Base-by-base conservation (phyloP, 768 basidiomycete species). In the Nidula microcarpa region DNA sequence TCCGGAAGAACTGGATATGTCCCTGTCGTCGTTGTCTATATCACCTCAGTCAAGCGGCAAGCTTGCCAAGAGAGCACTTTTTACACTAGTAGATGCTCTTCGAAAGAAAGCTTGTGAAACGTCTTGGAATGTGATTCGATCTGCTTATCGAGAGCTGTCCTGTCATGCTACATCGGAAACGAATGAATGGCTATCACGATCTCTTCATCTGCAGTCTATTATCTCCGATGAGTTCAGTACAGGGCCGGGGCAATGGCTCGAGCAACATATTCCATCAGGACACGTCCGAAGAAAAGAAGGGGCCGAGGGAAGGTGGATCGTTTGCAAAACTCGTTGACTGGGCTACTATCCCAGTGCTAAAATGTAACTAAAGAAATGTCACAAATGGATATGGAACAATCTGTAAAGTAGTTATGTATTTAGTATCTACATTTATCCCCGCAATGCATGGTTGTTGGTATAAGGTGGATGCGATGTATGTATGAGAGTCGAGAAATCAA, bases 121-220 rank as follows among this genome's bases (percentile, higher is more conserved):
- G n/a, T 68, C 81, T 2, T 90, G 88, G 88, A 61, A 47, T 0
- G 66, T 87, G 13, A 59, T 90, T 43, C 80, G 86, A 33, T 71
- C 76, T 17, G 80, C 81, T 0, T 89, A 90, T 63, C 74, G 85
- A 44, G 88, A 89, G 60, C 52, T 89, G 14, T 68, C 70, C 33
- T 78, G 73, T 55, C 69, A 71, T 54, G 63, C 68, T 18, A 61
- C 68, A 6, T 64, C 67, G 33, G 69, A 72, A 33, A 77, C 76
- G 6, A 70, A 67, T 43, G 51, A 50, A 8, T 86, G 84, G 84
- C 62, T 86, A 41, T 59, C 63, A 5, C 73, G 72, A 18, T 74
- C 72, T n/a, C 58, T 89, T 17, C 76, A 72, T 52, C 67, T 85
- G 50, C 65, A 70, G 7, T 69, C 66, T 43, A 60, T 72, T 45